These are phyloP conservation scores for Acacia acuminata DNA, from an alignment of 306 rosid species.

Conservation along the genomic window DNA sequence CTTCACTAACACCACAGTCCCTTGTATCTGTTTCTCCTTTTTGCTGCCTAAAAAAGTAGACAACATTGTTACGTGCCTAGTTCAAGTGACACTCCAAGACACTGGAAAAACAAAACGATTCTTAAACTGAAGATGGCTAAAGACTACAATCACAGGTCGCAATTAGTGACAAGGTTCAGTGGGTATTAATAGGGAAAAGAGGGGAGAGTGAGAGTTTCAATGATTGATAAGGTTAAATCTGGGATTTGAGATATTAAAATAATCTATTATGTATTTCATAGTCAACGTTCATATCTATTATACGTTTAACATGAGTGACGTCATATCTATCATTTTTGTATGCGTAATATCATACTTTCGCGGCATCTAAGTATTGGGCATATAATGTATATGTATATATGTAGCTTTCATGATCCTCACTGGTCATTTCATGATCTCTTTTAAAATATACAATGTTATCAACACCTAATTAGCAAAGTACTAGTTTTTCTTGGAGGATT, in stretches of 20 bases:
- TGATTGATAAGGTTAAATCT: background rate
- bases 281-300: background rate
- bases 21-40: slow-evolving; percentile 12
- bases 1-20: slow-evolving; percentile 33
- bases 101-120: background rate
- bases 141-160: background rate
- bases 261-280: too few species aligned
- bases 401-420: too few species aligned
- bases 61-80: background rate
- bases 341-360: background rate
- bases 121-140: background rate
- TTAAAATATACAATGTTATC: too few species aligned
- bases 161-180: background rate
- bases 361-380: background rate
- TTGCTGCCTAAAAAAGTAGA: background rate
- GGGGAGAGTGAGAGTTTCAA: background rate
- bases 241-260: background rate
- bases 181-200: background rate
- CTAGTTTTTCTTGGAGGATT: too few species aligned
- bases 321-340: background rate
- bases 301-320: background rate
- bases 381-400: too few species aligned
- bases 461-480: too few species aligned
- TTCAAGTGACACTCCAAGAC: background rate
- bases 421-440: too few species aligned